Evolutionary conservation across 2,329 filamentous ascomycete genomes (phyloP).

Genomic region (Seiridium cupressi): DNA sequence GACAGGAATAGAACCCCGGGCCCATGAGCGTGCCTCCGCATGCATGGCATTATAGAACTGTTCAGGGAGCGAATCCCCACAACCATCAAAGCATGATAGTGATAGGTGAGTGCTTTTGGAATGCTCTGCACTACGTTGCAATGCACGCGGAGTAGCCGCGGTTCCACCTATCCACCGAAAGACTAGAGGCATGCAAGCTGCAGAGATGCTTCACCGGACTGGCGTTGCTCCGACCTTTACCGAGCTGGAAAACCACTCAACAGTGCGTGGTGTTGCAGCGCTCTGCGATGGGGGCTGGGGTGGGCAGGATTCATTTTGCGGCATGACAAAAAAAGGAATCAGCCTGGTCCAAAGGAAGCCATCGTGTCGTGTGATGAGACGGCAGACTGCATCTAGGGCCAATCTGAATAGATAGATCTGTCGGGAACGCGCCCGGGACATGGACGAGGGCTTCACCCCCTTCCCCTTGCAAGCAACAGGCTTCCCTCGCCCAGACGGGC

Average conservation of each 20-base stretch:
- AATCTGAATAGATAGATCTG: conserved; percentile 1
- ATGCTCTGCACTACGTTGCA: conserved; percentile 7
- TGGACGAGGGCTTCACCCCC: not conserved
- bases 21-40: not conserved
- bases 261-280: not conserved
- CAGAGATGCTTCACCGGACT: not conserved
- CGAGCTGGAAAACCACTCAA: conserved; percentile 5
- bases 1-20: not conserved
- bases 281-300: not conserved
- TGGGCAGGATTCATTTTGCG: not conserved
- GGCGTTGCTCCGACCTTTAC: conserved; percentile 8
- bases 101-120: conserved; percentile 1
- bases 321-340: not conserved
- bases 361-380: conserved; percentile 4
- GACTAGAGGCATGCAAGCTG: conserved; percentile 4
- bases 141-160: conserved; percentile 4
- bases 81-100: not conserved
- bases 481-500: no score
- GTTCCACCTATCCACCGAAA: conserved; percentile 8
- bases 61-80: not conserved
- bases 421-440: not conserved
- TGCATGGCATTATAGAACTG: not conserved
- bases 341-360: not conserved
- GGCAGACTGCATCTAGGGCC: conserved; percentile 1
- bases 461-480: no score